These are phyloP conservation scores for Colletotrichum sp. DNA, from an alignment of 2,329 filamentous ascomycete species.

Conservation along the genomic window DNA sequence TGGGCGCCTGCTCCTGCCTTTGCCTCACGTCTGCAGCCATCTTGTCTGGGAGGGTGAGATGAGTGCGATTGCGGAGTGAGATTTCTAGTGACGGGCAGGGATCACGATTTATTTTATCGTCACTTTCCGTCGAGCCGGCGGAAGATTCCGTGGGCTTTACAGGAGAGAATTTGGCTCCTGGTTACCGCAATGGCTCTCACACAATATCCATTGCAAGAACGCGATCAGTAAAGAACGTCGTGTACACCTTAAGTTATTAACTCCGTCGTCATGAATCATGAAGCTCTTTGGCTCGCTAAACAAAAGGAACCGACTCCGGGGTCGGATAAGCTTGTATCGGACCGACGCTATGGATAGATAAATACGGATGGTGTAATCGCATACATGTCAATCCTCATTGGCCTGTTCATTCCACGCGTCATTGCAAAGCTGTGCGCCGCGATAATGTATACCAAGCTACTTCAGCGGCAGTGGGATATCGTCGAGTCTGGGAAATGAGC, in stretches of 20 bases:
- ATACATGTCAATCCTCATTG: background rate
- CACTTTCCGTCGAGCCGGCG: background rate
- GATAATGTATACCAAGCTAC: background rate
- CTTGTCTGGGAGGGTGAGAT: background rate
- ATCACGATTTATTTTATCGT: background rate
- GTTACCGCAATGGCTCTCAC: background rate
- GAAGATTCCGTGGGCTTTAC: background rate
- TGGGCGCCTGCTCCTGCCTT: conserved; percentile 40
- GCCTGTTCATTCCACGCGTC: background rate
- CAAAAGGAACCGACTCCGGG: conserved; percentile 20
- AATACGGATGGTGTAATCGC: background rate
- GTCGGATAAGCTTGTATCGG: conserved; percentile 2
- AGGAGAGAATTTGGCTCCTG: background rate
- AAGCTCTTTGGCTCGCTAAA: conserved; percentile 12
- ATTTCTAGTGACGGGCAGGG: background rate
- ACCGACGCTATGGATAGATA: background rate
- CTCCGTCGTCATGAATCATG: conserved; percentile 20
- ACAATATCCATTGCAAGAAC: conserved; percentile 8
- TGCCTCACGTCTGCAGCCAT: conserved; percentile 21
- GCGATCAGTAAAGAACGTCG: background rate
- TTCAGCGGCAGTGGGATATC: background rate
- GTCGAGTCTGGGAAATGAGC: background rate
- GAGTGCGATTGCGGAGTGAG: background rate
- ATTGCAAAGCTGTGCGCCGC: background rate
- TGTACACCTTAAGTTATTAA: background rate